phyloP scores from a whole-genome alignment of 73 alveolate genomes.

The Paramecium pentaurelia region DNA sequence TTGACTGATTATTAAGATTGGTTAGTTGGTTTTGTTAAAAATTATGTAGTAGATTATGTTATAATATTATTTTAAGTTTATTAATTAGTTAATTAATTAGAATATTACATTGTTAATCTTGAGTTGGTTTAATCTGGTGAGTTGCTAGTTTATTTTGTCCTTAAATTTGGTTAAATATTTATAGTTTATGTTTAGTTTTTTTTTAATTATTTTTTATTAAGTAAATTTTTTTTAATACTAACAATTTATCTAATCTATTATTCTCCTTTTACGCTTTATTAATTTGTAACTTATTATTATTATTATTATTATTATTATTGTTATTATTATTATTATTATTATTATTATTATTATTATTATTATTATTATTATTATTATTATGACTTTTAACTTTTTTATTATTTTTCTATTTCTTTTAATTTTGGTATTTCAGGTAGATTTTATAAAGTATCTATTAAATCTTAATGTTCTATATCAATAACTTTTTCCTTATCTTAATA shows the following conservation, averaged over 20 bases:
- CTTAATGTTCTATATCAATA: conserved; percentile 1
- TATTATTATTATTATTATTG: not conserved
- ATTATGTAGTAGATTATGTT: not conserved
- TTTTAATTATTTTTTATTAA: not conserved
- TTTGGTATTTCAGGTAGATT: not conserved
- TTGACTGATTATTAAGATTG: not conserved
- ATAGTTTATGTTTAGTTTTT: not conserved
- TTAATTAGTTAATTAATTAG: not conserved
- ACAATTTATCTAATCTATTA: not conserved
- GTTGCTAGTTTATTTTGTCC: not conserved
- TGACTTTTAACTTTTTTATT: not conserved
- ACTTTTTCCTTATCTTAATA: not conserved
- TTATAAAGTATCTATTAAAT: not conserved
- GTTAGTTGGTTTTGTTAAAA: not conserved
- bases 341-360: not conserved
- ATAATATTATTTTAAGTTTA: not conserved
- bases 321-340: not conserved
- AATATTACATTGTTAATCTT: not conserved
- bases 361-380: not conserved
- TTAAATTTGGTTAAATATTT: not conserved
- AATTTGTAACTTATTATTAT: not conserved
- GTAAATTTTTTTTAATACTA: not conserved
- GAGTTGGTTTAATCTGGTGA: not conserved
- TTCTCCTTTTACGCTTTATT: not conserved
- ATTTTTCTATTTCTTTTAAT: not conserved